phyloP scores from a whole-genome alignment of 1,139 yeast species.

The Scheffersomyces insectosa region DNA sequence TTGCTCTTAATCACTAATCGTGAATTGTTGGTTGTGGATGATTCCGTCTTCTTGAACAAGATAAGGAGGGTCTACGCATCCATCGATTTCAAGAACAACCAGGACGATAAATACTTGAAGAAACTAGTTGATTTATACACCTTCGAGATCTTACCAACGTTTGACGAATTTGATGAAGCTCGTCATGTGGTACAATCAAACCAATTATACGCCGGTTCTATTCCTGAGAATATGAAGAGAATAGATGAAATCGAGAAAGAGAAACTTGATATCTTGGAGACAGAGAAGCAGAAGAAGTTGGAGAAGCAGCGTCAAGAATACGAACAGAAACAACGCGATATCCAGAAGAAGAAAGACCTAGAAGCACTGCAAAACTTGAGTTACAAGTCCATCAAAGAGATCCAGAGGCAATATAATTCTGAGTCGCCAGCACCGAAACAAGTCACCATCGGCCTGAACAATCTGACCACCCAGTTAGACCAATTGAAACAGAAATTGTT shows the following conservation, averaged over 20 bases:
- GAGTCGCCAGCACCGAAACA: not conserved
- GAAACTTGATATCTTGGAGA: slow-evolving; percentile 17
- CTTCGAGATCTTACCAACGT: slow-evolving; percentile 37
- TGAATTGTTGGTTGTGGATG: slow-evolving; percentile 9
- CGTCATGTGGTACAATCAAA: slow-evolving; percentile 24
- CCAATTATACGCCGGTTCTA: slow-evolving; percentile 13
- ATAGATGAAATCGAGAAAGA: slow-evolving; percentile 19
- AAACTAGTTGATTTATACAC: slow-evolving; percentile 35
- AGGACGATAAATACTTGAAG: slow-evolving; percentile 19
- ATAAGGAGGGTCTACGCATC: slow-evolving; percentile 12
- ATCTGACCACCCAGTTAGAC: slow-evolving; percentile 5
- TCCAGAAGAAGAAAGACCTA: slow-evolving; percentile 21
- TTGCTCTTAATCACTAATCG: slow-evolving; percentile 28
- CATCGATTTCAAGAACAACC: slow-evolving; percentile 3
- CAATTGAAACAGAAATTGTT: slow-evolving; percentile 13
- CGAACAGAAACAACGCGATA: slow-evolving; percentile 23
- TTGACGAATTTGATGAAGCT: slow-evolving; percentile 30
- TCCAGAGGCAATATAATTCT: slow-evolving; percentile 10
- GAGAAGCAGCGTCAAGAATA: slow-evolving; percentile 13
- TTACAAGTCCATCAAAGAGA: slow-evolving; percentile 26
- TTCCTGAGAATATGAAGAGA: slow-evolving; percentile 15
- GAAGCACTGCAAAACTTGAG: slow-evolving; percentile 31
- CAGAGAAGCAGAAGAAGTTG: slow-evolving; percentile 14
- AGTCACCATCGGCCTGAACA: slow-evolving; percentile 1
- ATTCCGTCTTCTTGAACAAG: slow-evolving; percentile 6